A percentile compares a stretch with the other conserved stretches of the same genome.
phyloP scores from a whole-genome alignment of 345 rosid species.

The Euphorbia lathyris region DNA sequence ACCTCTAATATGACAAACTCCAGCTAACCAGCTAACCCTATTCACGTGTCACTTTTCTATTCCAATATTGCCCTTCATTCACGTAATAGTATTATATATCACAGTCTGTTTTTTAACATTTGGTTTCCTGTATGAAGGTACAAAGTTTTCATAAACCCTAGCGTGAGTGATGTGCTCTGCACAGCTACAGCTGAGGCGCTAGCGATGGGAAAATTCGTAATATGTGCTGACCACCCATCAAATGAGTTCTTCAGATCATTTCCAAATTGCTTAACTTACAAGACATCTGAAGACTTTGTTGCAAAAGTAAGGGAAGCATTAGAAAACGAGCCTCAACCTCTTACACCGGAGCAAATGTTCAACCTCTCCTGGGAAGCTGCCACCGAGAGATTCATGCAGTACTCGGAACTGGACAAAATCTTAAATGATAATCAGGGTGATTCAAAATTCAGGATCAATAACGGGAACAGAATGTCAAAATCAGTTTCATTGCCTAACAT shows the following conservation, averaged over 20 bases:
- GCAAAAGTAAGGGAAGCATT: constrained; percentile 82
- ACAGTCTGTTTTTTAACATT: not conserved
- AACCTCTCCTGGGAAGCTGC: constrained; percentile 98
- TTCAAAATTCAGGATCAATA: constrained; percentile 15
- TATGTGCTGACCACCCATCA: constrained; percentile 97
- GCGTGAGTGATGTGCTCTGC: constrained; percentile 94
- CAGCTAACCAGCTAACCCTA: no score
- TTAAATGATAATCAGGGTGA: constrained; percentile 28
- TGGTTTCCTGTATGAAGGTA: constrained; percentile 57
- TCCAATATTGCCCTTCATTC: no score
- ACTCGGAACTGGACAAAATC: constrained; percentile 71
- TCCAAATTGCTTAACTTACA: constrained; percentile 92
- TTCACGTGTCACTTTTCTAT: no score
- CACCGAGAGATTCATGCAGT: constrained; percentile 79
- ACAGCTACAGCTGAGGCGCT: constrained; percentile 99
- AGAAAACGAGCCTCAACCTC: constrained; percentile 77
- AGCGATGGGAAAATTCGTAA: constrained; percentile 96
- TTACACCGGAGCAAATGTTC: constrained; percentile 74
- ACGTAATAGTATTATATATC: no score
- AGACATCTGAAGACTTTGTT: constrained; percentile 79
- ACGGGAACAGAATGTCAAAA: constrained; percentile 35
- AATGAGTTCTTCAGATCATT: constrained; percentile 94
- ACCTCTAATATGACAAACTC: no score
- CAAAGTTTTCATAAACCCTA: constrained; percentile 96
- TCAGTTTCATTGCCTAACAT: constrained; percentile 60